phyloP scores from a whole-genome alignment of 495 filamentous ascomycete species.

The Gamarada debralockiae region DNA sequence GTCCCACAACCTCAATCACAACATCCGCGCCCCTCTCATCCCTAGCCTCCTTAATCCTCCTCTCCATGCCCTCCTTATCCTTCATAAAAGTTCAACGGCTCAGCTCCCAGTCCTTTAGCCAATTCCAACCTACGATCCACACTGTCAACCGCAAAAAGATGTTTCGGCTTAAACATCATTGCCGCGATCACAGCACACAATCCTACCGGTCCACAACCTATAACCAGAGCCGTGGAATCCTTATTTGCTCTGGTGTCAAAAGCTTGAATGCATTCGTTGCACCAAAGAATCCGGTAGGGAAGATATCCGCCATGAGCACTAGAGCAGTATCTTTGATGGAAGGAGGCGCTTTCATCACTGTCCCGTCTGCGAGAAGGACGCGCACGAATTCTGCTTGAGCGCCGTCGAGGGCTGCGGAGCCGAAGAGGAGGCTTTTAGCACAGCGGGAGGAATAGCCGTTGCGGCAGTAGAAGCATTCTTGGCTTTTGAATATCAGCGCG shows the following conservation, averaged over 20 bases:
- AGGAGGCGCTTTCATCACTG: slow-evolving; percentile 67
- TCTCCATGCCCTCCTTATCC: slow-evolving; percentile 18
- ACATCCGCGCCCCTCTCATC: slow-evolving; percentile 82
- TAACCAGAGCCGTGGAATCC: slow-evolving; percentile 70
- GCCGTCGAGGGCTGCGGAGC: slow-evolving; percentile 68
- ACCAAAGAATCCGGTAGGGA: slow-evolving; percentile 82
- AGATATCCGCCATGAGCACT: slow-evolving; percentile 85
- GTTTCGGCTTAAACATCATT: slow-evolving; percentile 73
- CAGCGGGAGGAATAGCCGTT: slow-evolving; percentile 81
- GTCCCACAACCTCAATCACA: slow-evolving; percentile 84
- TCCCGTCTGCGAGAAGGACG: slow-evolving; percentile 82
- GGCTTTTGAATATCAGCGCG: too few relatives aligned
- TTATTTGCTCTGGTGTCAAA: slow-evolving; percentile 52
- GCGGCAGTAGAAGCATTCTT: slow-evolving; percentile 84
- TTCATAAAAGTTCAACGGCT: slow-evolving; percentile 74
- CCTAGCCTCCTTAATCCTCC: slow-evolving; percentile 64
- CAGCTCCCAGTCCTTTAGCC: slow-evolving; percentile 72
- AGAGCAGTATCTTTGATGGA: slow-evolving; percentile 70
- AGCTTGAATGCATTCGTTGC: slow-evolving; percentile 73
- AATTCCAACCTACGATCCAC: slow-evolving; percentile 70
- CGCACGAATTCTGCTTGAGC: slow-evolving; percentile 88
- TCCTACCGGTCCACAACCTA: slow-evolving; percentile 85
- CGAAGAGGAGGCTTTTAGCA: slow-evolving; percentile 65
- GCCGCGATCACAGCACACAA: slow-evolving; percentile 82
- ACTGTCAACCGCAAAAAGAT: slow-evolving; percentile 76